Evolutionary conservation across 1,284 basidiomycete species (phyloP), one percentile per base, ranked within the genome.

Genomic region (Leccinum angustisporum): DNA sequence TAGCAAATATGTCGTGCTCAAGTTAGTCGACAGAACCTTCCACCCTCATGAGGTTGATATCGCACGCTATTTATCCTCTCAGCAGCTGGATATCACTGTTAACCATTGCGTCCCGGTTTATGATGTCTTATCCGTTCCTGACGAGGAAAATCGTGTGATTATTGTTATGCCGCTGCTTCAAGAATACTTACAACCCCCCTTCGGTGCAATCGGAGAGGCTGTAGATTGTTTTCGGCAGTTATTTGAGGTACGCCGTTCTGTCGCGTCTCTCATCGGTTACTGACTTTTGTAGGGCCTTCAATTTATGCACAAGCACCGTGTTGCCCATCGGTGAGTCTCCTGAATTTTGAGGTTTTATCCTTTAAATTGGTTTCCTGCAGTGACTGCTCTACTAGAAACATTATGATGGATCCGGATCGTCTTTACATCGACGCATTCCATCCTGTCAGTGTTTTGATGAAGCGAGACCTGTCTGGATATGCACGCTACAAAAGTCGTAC

Each of bases 61-160:
- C 5, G 66, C 58, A 1, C 54, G 13, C 36, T 65, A 67, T 16
- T 62, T 77, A 13, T 70, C 65, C 5, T 64, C 69, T 0, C 54
- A 61, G 18, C 2, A 54, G 0, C 53, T 72, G 1, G 63, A 61
- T 0, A 65, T 61, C 21, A 62, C 60, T 38, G 58, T 56, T 3
- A 79, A 80, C 48, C 76, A 77, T 48, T 79, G 76, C 16, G 70
- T 77, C 3, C 75, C 74, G 0, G 58, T 79, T 4, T 68, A 74
- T 13, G 78, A 76, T 2, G 54, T 67, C 0, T n/a, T 70, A 0
- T 18, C 75, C 0, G 18, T 68, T 30, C 66, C 63, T 2, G 64
- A 65, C 0, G 68, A 68, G 1, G 40, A 52, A 14, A 66, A 70
- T 0, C 34, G 5, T 0, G 30, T 10, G 0, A 68, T 78, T 2